Evolutionary conservation across 805 yeast genomes (phyloP).

Genomic region (Nakazawaea anatomiae): DNA sequence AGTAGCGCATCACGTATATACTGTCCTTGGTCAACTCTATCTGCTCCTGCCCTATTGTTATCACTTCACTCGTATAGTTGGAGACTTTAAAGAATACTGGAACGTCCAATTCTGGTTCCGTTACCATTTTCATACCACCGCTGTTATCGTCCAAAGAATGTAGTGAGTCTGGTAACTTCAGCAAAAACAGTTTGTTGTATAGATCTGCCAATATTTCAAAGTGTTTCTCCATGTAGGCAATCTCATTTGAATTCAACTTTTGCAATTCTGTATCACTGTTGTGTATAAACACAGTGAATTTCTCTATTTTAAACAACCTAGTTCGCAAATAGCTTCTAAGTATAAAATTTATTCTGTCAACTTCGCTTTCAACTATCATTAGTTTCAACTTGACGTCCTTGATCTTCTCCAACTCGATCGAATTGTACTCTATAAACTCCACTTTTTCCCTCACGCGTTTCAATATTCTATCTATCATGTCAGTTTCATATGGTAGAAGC

Average conservation of each 20-base stretch:
- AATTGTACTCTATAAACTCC: conserved; percentile 69
- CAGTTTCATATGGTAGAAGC: conserved; percentile 65
- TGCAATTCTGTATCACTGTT: conserved; percentile 29
- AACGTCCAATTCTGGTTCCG: conserved; percentile 65
- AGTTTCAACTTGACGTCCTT: conserved; percentile 69
- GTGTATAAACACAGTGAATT: conserved; percentile 54
- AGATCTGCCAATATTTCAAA: conserved; percentile 56
- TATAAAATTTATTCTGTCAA: conserved; percentile 79
- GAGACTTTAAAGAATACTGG: conserved; percentile 70
- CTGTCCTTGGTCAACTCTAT: conserved; percentile 57
- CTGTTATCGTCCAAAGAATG: conserved; percentile 73
- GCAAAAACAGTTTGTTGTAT: conserved; percentile 62
- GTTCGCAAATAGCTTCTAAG: conserved; percentile 79
- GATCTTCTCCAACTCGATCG: conserved; percentile 66
- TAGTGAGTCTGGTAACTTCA: conserved; percentile 58
- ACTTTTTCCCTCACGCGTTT: conserved; percentile 61
- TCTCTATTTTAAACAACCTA: conserved; percentile 70
- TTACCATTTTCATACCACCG: conserved; percentile 69
- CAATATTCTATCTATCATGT: conserved; percentile 52
- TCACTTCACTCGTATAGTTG: conserved; percentile 29
- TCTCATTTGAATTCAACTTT: conserved; percentile 54
- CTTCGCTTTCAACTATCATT: conserved; percentile 84
- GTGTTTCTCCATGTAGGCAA: conserved; percentile 63
- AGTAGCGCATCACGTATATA: conserved; percentile 70
- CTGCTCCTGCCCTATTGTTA: conserved; percentile 46